Percentiles rank a stretch among this genome's conserved stretches.
phyloP scores from a whole-genome alignment of 805 yeast species.

The Ogataea paraovalis region DNA sequence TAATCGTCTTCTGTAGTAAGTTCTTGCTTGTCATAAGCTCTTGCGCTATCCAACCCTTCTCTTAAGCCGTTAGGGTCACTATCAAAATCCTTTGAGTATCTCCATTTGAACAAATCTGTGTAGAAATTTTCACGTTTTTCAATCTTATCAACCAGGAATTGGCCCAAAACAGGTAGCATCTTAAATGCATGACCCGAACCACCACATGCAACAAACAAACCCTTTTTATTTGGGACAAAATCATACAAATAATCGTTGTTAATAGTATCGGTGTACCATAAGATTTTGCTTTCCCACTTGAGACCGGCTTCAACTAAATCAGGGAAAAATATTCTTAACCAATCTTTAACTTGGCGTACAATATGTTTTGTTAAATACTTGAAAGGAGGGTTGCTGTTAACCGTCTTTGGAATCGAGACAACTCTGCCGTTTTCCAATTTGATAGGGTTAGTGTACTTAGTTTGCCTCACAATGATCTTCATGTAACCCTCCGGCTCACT shows the following conservation, averaged over 20 bases:
- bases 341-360: conserved; percentile 25
- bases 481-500: conserved; percentile 34
- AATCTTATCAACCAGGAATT: conserved; percentile 30
- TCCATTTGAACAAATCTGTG: conserved; percentile 33
- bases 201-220: conserved; percentile 31
- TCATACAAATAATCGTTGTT: conserved; percentile 31
- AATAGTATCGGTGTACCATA: conserved; percentile 34
- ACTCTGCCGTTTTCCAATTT: conserved; percentile 17
- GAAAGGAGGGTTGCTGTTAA: conserved; percentile 21
- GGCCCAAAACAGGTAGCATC: conserved; percentile 32
- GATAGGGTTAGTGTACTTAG: conserved; percentile 33
- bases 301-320: conserved; percentile 24
- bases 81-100: conserved; percentile 21
- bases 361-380: conserved; percentile 24
- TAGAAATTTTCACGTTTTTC: conserved; percentile 30
- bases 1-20: conserved; percentile 14
- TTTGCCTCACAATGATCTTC: conserved; percentile 35
- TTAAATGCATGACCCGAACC: conserved; percentile 37
- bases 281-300: conserved; percentile 23
- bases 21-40: conserved; percentile 20
- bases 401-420: conserved; percentile 31
- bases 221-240: conserved; percentile 30
- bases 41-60: conserved; percentile 18
- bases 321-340: conserved; percentile 26
- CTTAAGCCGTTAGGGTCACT: conserved; percentile 29